phyloP scores from a whole-genome alignment of 768 basidiomycete genomes.

The Butyriboletus loyo region DNA sequence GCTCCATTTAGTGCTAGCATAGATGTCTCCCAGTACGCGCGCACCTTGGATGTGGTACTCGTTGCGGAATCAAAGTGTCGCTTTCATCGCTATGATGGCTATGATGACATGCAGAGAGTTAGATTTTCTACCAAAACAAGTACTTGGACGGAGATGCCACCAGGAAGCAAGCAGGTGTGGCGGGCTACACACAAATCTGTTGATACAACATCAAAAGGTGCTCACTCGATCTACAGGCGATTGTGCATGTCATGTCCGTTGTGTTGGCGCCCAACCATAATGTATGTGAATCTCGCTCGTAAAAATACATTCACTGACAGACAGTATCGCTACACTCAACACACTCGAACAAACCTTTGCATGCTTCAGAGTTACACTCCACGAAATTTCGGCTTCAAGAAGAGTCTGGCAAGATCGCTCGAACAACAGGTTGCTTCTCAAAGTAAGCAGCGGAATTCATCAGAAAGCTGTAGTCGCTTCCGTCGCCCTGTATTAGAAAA shows the following conservation, averaged over 20 bases:
- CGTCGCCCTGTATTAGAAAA: slow-evolving; percentile 23
- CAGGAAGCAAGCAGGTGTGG: too few relatives aligned
- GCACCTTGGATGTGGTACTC: neutral
- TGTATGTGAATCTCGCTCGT: too few relatives aligned
- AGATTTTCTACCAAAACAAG: neutral
- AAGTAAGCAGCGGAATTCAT: slow-evolving; percentile 15
- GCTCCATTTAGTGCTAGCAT: too few relatives aligned
- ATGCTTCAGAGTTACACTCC: neutral
- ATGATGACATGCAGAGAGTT: too few relatives aligned
- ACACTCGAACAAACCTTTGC: neutral
- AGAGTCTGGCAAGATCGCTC: slow-evolving; percentile 5
- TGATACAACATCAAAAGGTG: too few relatives aligned
- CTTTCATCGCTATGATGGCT: too few relatives aligned
- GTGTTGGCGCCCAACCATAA: too few relatives aligned
- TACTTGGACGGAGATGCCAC: too few relatives aligned
- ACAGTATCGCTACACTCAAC: neutral
- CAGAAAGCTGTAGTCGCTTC: slow-evolving; percentile 18
- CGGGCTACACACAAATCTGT: too few relatives aligned
- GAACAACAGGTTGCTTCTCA: slow-evolving; percentile 21
- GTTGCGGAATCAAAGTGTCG: neutral
- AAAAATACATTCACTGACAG: neutral
- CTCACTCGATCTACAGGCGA: too few relatives aligned
- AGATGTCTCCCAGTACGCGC: neutral
- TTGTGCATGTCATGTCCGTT: too few relatives aligned
- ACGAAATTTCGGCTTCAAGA: neutral